phyloP scores from a whole-genome alignment of 164 flowering plant genomes.

The Berberis thunbergii region DNA sequence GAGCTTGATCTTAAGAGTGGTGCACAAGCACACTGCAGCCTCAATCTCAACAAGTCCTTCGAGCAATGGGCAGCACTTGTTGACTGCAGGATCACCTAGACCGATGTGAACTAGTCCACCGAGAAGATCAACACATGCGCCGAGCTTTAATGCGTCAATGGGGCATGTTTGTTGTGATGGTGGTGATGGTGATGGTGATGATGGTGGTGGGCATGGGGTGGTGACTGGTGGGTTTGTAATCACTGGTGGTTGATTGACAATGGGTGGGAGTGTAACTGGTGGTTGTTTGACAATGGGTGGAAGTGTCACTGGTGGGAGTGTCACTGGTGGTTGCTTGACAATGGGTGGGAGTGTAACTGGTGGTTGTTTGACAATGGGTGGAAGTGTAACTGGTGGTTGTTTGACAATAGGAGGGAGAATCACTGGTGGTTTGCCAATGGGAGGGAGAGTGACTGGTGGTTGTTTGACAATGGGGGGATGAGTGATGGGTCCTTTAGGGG shows the following conservation, averaged over 20 bases:
- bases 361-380: slow-evolving; percentile 16
- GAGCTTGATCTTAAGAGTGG: slow-evolving; percentile 51
- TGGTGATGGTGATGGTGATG: slow-evolving; percentile 21
- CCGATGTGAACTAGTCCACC: slow-evolving; percentile 55
- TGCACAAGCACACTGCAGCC: slow-evolving; percentile 68
- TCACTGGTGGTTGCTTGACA: slow-evolving; percentile 8
- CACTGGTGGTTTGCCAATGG: no score
- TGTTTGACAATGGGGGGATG: no score
- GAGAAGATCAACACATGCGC: slow-evolving; percentile 57
- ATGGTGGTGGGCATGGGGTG: slow-evolving; percentile 7
- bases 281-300: no score
- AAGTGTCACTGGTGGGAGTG: no score
- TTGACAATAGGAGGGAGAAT: not conserved
- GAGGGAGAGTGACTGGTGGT: no score
- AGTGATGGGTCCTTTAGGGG: no score
- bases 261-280: slow-evolving; percentile 10
- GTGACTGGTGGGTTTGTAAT: not conserved
- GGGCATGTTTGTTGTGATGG: slow-evolving; percentile 44
- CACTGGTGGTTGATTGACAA: slow-evolving; percentile 17
- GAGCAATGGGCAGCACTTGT: slow-evolving; percentile 55
- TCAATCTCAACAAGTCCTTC: slow-evolving; percentile 48
- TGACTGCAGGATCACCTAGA: slow-evolving; percentile 34
- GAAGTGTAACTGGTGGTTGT: slow-evolving; percentile 8
- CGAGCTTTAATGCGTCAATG: slow-evolving; percentile 52
- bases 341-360: slow-evolving; percentile 6